phyloP scores from a whole-genome alignment of 2,329 filamentous ascomycete genomes.

The Lachnellula willkommii region DNA sequence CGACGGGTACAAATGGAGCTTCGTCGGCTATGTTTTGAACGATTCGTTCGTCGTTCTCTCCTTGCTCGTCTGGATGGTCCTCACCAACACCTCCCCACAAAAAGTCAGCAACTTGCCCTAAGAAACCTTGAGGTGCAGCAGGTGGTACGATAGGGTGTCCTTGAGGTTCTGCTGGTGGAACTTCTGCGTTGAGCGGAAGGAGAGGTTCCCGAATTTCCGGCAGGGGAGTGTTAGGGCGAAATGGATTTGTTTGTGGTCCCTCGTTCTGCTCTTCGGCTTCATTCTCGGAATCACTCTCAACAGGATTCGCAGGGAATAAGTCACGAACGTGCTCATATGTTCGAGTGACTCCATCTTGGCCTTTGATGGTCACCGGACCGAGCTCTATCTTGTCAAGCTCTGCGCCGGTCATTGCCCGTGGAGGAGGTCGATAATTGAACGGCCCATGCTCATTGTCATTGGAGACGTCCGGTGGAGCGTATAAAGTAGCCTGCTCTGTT shows the following conservation, averaged over 20 bases:
- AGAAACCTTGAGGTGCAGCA: constrained; percentile 34
- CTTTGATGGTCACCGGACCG: constrained; percentile 12
- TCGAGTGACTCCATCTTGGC: constrained; percentile 19
- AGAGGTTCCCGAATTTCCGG: constrained; percentile 13
- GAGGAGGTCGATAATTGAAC: background rate
- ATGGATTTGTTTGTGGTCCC: constrained; percentile 11
- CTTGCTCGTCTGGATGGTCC: constrained; percentile 37
- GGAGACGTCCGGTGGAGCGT: background rate
- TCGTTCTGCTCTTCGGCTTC: constrained; percentile 7
- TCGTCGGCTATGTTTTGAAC: constrained; percentile 55
- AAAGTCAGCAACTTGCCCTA: constrained; percentile 49
- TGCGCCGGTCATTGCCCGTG: background rate
- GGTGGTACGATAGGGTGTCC: constrained; percentile 6
- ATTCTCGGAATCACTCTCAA: constrained; percentile 17
- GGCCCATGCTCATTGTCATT: background rate
- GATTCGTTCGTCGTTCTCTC: constrained; percentile 53
- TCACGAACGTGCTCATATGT: constrained; percentile 17
- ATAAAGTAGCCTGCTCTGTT: background rate
- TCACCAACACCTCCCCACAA: constrained; percentile 55
- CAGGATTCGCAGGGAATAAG: constrained; percentile 20
- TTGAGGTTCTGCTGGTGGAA: background rate
- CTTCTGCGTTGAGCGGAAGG: background rate
- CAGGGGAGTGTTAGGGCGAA: constrained; percentile 14
- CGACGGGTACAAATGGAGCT: constrained; percentile 51
- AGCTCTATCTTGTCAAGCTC: background rate